Conservation (phyloP, 371 early-diverging fungal species). For the Mortierella sp. region DNA sequence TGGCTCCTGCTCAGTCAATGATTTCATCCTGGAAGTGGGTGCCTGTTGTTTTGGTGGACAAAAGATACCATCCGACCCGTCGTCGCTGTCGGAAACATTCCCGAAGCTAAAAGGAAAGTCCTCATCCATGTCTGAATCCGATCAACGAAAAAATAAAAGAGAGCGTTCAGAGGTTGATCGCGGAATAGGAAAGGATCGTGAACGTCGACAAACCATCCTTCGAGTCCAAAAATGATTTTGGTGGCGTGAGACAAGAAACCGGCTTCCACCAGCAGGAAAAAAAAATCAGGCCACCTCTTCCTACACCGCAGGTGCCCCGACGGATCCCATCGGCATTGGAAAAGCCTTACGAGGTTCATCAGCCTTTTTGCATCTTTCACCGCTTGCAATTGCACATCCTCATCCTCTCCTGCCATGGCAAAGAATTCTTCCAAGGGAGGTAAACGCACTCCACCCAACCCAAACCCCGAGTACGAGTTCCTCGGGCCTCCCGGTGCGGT, state of each 20-base stretch:
- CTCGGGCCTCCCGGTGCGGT: conserved; percentile 81
- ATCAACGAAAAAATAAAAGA: background rate
- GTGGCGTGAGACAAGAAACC: conserved; percentile 5
- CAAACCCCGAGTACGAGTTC: conserved; percentile 71
- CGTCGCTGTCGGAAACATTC: conserved; percentile 27
- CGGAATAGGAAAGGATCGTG: too few species aligned
- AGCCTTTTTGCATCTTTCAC: background rate
- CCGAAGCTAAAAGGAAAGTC: conserved; percentile 52
- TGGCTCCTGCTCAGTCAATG: conserved; percentile 18
- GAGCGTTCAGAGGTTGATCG: too few species aligned
- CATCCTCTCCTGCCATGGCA: background rate
- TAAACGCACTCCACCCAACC: conserved; percentile 41
- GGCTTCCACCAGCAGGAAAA: background rate
- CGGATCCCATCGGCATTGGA: background rate
- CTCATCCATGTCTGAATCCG: conserved; percentile 12
- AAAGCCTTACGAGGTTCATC: background rate
- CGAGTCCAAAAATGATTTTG: background rate
- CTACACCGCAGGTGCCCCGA: background rate
- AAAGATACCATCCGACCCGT: conserved; percentile 26
- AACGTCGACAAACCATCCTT: too few species aligned
- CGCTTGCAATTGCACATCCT: background rate
- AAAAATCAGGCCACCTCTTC: conserved; percentile 32
- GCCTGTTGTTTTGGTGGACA: conserved; percentile 29
- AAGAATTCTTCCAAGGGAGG: conserved; percentile 8
- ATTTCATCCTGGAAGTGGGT: conserved; percentile 1